These are phyloP conservation scores for Hordeum marinum DNA, from an alignment of 176 grass and related monocot genomes.

Conservation along the genomic window DNA sequence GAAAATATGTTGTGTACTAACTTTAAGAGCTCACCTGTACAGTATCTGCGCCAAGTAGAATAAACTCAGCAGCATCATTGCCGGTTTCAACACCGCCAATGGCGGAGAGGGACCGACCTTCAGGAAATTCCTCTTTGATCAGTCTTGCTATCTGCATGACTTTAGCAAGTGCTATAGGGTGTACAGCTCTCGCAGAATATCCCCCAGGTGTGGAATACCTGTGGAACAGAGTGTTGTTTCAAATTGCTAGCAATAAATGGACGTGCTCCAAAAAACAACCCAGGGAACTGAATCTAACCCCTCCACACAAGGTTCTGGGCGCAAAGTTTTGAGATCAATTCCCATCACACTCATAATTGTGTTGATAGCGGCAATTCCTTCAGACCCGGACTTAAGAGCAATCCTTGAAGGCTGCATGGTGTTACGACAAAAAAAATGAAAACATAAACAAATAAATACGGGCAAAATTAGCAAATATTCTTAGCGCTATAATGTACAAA, in stretches of 20 bases:
- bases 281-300: constrained; percentile 53
- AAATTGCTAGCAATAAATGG: constrained; percentile 5
- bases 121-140: constrained; percentile 77
- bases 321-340: constrained; percentile 85
- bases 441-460: background rate
- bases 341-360: constrained; percentile 99
- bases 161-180: constrained; percentile 92
- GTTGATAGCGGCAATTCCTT: constrained; percentile 93
- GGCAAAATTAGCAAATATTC: background rate
- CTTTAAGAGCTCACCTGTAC: constrained; percentile 62
- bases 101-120: constrained; percentile 79
- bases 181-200: constrained; percentile 91
- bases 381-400: constrained; percentile 80
- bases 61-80: constrained; percentile 83
- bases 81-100: constrained; percentile 94
- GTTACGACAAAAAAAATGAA: background rate
- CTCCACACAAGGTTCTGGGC: constrained; percentile 85
- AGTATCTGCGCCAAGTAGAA: constrained; percentile 91
- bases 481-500: background rate
- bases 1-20: background rate
- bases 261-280: constrained; percentile 4
- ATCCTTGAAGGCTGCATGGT: constrained; percentile 77
- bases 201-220: constrained; percentile 96
- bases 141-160: constrained; percentile 93
- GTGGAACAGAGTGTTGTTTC: constrained; percentile 2